Evolutionary conservation across 306 rosid genomes (phyloP), one percentile per base, ranked within the genome.

Genomic region (Corylus avellana): DNA sequence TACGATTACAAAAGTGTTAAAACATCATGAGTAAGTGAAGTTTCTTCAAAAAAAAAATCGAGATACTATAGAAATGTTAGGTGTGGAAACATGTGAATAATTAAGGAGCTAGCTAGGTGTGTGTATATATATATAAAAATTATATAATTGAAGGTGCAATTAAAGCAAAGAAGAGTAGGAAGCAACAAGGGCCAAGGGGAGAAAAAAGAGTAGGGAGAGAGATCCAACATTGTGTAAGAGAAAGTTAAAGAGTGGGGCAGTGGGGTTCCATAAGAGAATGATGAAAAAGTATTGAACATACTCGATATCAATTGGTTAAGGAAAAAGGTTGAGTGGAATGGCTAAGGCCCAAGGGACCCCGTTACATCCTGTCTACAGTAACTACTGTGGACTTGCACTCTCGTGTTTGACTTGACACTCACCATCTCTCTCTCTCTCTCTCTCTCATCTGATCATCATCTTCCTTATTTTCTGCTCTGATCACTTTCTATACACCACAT

Each of bases 261-360:
- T 25, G 68, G 78, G 77, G 91, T 84, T 78, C 85, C 87, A 69
- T 78, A 77, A 89, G 57, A 75, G 85, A 85, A 90, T 90, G 91
- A 88, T 89, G 91, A 82, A 84, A 92, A 92, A 67, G 73, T 72
- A 69, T 87, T 85, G 91, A 91, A 85, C 77, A 74, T 47, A 77
- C 73, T 83, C 37, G 73, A 87, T 69, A 87, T 75, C 81, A 84
- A 79, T 81, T 83, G 81, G 91, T 76, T 77, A 14, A 39, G 73
- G 42, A 81, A 80, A 77, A 64, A 61, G 71, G 51, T 32, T 64
- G 54, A 72, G 80, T 70, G 82, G 74, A 51, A 62, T 72, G 80
- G 77, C 35, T 42, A 49, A 27, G 62, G 86, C 81, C 83, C 89
- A 87, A 39, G 61, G 57, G 78, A 73, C 78, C 73, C 82, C 72